Percentiles rank a stretch among this genome's conserved stretches.
These are phyloP conservation scores for Diversispora epigaea DNA, from an alignment of 192 early-diverging fungal species.

Conservation along the genomic window DNA sequence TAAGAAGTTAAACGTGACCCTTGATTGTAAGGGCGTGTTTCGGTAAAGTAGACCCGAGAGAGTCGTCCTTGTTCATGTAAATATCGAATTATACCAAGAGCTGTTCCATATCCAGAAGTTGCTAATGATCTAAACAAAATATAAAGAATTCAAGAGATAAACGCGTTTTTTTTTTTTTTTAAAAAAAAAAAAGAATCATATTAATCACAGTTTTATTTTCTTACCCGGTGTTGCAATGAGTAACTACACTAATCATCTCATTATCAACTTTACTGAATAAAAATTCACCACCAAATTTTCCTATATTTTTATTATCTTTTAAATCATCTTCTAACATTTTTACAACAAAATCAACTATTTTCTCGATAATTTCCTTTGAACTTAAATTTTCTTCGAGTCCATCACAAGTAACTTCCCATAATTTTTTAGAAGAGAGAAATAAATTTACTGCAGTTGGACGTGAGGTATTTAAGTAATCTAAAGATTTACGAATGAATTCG, in stretches of 20 bases:
- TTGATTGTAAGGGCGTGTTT: conserved; percentile 98
- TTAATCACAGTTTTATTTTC: not conserved
- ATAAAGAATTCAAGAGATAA: conserved; percentile 9
- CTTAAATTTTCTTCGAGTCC: conserved; percentile 31
- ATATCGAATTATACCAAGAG: conserved; percentile 88
- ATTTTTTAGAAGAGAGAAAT: conserved; percentile 77
- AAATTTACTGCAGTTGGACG: conserved; percentile 97
- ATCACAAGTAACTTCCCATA: conserved; percentile 42
- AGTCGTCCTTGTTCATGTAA: conserved; percentile 58
- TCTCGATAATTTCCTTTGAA: conserved; percentile 49
- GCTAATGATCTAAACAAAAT: conserved; percentile 57
- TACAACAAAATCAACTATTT: conserved; percentile 75
- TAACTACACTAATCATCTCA: conserved; percentile 64
- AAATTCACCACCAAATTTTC: conserved; percentile 73
- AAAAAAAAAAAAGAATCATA: not conserved
- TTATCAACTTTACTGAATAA: conserved; percentile 51
- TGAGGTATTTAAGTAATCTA: conserved; percentile 83
- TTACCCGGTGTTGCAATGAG: conserved; percentile 98
- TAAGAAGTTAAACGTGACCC: conserved; percentile 93
- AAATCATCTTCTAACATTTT: conserved; percentile 85
- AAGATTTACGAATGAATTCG: conserved; percentile 54
- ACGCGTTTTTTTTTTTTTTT: not conserved
- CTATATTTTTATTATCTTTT: conserved; percentile 85
- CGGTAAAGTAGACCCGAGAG: conserved; percentile 86
- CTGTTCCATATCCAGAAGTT: conserved; percentile 86